Percentiles rank a stretch among this genome's conserved stretches.
phyloP scores from a whole-genome alignment of 768 basidiomycete species.

The Hygrocybe punicea region DNA sequence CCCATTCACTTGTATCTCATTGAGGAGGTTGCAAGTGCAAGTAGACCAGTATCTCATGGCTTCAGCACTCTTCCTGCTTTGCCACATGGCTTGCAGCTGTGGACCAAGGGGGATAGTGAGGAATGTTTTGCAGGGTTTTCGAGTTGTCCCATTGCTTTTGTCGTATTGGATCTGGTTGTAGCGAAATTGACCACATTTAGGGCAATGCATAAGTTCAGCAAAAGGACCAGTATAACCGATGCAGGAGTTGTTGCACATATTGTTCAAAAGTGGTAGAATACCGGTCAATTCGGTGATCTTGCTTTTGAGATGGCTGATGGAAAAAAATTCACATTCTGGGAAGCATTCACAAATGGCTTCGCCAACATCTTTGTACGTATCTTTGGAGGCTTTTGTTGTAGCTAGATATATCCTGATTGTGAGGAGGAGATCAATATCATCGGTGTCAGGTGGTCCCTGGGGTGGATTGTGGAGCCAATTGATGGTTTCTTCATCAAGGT shows the following conservation, averaged over 20 bases:
- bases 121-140: conserved; percentile 28
- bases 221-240: no score
- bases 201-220: no score
- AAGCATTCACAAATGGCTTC: no score
- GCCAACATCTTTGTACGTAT: no score
- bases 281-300: no score
- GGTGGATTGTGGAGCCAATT: not conserved
- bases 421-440: not conserved
- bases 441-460: not conserved
- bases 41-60: conserved; percentile 27
- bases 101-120: conserved; percentile 40
- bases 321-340: no score
- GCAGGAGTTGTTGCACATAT: no score
- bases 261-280: no score
- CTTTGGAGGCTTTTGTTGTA: no score
- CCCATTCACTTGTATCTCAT: conserved; percentile 6
- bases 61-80: conserved; percentile 19
- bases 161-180: no score
- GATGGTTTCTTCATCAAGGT: not conserved
- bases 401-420: not conserved
- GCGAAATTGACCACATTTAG: no score
- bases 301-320: no score
- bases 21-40: conserved; percentile 20
- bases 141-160: conserved; percentile 1
- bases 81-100: conserved; percentile 38